phyloP scores from a whole-genome alignment of 176 grass and related monocot genomes.

The Triticum urartu region DNA sequence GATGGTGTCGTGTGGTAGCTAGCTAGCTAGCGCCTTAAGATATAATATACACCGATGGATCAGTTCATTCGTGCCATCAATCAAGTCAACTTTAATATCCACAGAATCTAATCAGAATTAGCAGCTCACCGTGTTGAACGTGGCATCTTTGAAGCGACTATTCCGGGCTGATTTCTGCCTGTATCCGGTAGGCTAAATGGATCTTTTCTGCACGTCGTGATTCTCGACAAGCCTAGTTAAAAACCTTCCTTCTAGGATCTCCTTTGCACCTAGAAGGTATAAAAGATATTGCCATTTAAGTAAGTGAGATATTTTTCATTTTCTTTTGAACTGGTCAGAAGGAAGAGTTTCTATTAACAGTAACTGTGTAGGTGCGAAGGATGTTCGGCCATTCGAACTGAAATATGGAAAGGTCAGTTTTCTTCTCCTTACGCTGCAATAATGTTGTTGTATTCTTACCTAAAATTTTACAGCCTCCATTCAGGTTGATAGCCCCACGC shows the following conservation, averaged over 20 bases:
- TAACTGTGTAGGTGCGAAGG: neutral
- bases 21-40: neutral
- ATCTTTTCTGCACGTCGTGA: neutral
- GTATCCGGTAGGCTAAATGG: neutral
- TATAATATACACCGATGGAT: neutral
- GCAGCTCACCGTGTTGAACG: conserved; percentile 7
- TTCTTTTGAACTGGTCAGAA: neutral
- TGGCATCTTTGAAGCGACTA: neutral
- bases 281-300: neutral
- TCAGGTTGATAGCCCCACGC: too few relatives aligned
- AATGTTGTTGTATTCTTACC: neutral
- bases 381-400: neutral
- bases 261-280: neutral
- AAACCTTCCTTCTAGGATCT: neutral
- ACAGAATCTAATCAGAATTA: neutral
- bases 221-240: neutral
- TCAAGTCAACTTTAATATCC: neutral
- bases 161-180: too few relatives aligned
- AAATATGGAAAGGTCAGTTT: neutral
- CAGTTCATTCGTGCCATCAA: neutral
- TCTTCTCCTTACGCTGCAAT: neutral
- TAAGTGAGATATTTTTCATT: neutral
- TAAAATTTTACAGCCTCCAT: neutral
- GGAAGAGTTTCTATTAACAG: neutral
- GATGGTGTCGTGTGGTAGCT: neutral